Percentiles rank a stretch among this genome's conserved stretches.
phyloP scores from a whole-genome alignment of 1,139 yeast species.

The Scheffersomyces illinoinensis region DNA sequence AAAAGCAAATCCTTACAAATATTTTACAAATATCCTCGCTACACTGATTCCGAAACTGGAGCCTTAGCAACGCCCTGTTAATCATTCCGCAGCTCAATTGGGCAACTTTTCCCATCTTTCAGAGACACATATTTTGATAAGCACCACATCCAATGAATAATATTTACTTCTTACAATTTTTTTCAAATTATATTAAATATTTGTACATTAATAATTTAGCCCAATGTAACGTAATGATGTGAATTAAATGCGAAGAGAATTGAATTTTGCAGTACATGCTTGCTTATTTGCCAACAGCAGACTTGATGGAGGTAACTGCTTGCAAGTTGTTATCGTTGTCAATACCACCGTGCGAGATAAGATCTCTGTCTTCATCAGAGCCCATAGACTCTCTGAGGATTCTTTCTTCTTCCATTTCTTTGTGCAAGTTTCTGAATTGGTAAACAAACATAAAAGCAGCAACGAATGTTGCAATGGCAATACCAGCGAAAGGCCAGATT shows the following conservation, averaged over 20 bases:
- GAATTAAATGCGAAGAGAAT: not conserved
- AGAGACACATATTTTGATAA: no score
- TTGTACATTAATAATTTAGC: not conserved
- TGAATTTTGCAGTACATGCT: not conserved
- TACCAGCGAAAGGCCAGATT: constrained; percentile 55
- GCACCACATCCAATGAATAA: no score
- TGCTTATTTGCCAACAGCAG: constrained; percentile 19
- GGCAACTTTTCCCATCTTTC: no score
- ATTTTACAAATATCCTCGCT: no score
- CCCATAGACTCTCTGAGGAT: constrained; percentile 23
- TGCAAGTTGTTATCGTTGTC: constrained; percentile 16
- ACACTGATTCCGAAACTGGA: no score
- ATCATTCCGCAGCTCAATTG: no score
- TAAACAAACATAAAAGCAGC: constrained; percentile 43
- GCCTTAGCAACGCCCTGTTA: no score
- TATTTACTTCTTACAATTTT: not conserved
- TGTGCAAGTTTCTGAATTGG: constrained; percentile 54
- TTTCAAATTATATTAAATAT: no score
- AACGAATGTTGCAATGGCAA: constrained; percentile 47
- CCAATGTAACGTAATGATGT: not conserved
- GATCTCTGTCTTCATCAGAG: not conserved
- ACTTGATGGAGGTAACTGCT: constrained; percentile 22
- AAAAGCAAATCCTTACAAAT: no score
- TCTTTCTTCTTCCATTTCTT: constrained; percentile 49
- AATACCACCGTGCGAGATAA: constrained; percentile 2